These are phyloP conservation scores for Leccinum angustisporum DNA, from an alignment of 1,284 basidiomycete genomes.

Conservation along the genomic window DNA sequence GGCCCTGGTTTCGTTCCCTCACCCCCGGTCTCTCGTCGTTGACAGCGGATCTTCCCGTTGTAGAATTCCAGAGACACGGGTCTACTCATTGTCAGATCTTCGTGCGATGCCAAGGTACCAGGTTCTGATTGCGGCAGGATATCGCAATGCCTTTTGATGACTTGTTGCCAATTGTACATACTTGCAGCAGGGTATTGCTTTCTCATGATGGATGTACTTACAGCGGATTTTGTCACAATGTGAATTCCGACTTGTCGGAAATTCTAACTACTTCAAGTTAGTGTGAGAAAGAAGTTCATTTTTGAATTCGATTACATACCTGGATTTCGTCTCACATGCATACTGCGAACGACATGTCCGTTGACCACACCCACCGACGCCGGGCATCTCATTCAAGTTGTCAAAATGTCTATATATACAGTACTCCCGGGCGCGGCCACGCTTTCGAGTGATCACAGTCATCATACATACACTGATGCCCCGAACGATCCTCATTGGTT, in stretches of 20 bases:
- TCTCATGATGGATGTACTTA: not conserved
- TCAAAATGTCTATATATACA: slow-evolving; percentile 7
- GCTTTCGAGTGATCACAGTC: not conserved
- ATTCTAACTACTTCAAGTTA: not conserved
- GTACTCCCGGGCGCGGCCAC: not conserved
- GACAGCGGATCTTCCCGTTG: not conserved
- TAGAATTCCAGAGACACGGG: not conserved
- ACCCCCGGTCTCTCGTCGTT: not conserved
- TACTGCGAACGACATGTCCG: not conserved
- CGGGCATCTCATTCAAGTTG: not conserved
- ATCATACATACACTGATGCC: slow-evolving; percentile 35
- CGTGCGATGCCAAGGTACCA: not conserved
- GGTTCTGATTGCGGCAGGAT: not conserved
- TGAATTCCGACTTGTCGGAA: not conserved
- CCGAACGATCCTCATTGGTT: slow-evolving; percentile 48
- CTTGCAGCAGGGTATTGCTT: not conserved
- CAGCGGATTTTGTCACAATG: not conserved
- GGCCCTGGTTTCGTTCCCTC: not conserved
- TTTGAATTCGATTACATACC: not conserved
- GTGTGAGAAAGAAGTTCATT: not conserved
- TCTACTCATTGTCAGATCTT: not conserved
- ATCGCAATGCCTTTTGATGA: not conserved
- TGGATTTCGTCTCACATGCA: not conserved
- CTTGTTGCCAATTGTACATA: not conserved
- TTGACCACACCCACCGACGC: not conserved